Evolutionary conservation across 2,329 filamentous ascomycete genomes (phyloP), one percentile per base, ranked within the genome.

Genomic region (Coniochaeta ligniaria): DNA sequence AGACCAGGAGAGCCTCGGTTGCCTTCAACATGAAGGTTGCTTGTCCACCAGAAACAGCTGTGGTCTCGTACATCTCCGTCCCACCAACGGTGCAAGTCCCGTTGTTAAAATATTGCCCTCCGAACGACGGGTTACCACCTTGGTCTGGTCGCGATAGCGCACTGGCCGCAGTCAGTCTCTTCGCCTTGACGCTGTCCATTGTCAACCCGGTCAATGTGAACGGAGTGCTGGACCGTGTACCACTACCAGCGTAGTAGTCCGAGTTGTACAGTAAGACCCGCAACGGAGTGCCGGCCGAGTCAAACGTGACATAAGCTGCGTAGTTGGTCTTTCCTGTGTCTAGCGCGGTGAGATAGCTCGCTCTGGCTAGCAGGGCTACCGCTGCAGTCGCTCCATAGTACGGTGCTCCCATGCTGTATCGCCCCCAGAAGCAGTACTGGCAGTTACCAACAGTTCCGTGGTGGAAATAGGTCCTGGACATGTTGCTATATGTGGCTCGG

Each of bases 331-430:
- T 71, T n/a, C 76, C 73, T 26, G 71, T 72, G 60, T 83, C 81
- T 20, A 83, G 69, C 0, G 76, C 74, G 0, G 78, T 75, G 56
- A 83, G 69, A 50, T 75, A 67, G n/a, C 73, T 68, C 0, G 75
- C 78, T 0, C 74, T 72, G 1, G 78, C 76, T 31, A 82, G 66
- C 1, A 78, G 69, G n/a, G 77, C 74, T 2, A 76, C 74, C 1
- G 79, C 79, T 3, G 76, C 76, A 55, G 78, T 79, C 0, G 80
- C 80, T 4, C 80, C 80, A 60, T 80, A 82, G 65, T 82, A 83
- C 0, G 81, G 79, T 0, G 78, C 74, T 0, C 79, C 79, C 73
- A 81, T 81, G 47, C 68, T 73, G 64, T 80, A 79, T 16, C 31
- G n/a, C 31, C 54, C 54, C 54, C 54, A 57, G 72, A 75, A 80